phyloP scores from a whole-genome alignment of 495 filamentous ascomycete genomes.

The Penicillium tannophilum region DNA sequence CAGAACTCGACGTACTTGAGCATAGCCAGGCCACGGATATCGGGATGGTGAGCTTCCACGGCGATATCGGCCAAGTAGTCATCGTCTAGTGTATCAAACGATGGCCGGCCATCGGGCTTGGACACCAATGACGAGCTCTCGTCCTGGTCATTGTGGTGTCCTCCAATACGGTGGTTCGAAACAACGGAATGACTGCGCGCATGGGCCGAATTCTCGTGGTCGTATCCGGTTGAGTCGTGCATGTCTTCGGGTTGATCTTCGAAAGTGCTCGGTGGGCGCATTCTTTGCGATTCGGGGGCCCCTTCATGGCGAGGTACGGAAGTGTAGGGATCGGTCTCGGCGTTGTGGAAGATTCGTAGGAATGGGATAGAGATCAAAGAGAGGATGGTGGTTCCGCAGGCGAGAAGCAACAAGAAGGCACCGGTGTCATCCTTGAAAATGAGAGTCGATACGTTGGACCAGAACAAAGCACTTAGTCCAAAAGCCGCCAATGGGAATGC shows the following conservation, averaged over 20 bases:
- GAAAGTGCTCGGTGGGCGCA: conserved; percentile 60
- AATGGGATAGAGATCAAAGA: conserved; percentile 78
- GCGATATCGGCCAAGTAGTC: conserved; percentile 42
- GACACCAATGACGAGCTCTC: conserved; percentile 88
- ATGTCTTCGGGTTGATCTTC: conserved; percentile 56
- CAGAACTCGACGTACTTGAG: conserved; percentile 82
- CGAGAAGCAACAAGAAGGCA: conserved; percentile 76
- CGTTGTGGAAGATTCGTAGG: conserved; percentile 63
- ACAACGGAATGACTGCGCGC: conserved; percentile 39
- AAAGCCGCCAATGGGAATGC: conserved; percentile 91
- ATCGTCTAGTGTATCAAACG: conserved; percentile 41
- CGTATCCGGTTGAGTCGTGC: conserved; percentile 47
- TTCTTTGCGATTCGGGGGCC: conserved; percentile 54
- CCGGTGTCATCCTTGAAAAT: conserved; percentile 84
- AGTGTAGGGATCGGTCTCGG: conserved; percentile 58
- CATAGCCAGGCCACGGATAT: conserved; percentile 85
- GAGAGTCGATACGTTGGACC: conserved; percentile 73
- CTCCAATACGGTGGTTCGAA: conserved; percentile 37
- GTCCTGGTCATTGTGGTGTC: conserved; percentile 49
- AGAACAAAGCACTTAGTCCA: conserved; percentile 95
- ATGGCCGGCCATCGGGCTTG: conserved; percentile 43
- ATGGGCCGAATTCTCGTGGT: conserved; percentile 32
- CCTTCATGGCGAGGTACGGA: conserved; percentile 53
- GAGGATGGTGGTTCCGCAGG: conserved; percentile 75
- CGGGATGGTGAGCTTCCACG: conserved; percentile 67